Conservation (phyloP, 139 green algal genomes). For the Dunaliella sp. region DNA sequence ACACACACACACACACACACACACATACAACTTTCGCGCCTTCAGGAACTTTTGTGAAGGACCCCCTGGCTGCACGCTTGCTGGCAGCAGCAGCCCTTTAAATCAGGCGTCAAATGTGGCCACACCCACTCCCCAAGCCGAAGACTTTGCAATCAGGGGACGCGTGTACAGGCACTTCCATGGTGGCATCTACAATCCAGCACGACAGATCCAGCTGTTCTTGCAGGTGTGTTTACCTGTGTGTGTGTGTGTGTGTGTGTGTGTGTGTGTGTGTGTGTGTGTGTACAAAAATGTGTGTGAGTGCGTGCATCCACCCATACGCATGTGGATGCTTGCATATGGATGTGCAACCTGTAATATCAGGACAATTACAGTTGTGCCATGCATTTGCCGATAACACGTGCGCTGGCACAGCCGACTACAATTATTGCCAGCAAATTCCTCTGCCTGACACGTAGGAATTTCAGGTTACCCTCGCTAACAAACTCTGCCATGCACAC, state of each 20-base stretch:
- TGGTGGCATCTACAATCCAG: background rate
- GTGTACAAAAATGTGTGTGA: too few relatives aligned
- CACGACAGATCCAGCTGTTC: background rate
- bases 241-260: background rate
- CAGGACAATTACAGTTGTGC: background rate
- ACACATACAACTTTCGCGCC: background rate
- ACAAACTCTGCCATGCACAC: background rate
- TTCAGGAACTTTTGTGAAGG: background rate
- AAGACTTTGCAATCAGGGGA: background rate
- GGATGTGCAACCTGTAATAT: too few relatives aligned
- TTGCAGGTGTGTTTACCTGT: background rate
- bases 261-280: too few relatives aligned
- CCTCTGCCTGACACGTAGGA: too few relatives aligned
- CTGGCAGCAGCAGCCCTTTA: too few relatives aligned
- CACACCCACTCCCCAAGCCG: background rate
- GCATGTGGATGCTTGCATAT: too few relatives aligned
- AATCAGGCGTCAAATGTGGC: background rate
- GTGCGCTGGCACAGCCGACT: background rate
- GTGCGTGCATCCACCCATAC: too few relatives aligned
- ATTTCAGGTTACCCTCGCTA: too few relatives aligned
- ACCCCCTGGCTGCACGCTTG: background rate
- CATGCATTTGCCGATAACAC: background rate
- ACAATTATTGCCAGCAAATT: background rate
- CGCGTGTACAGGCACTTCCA: background rate
- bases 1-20: background rate